These are phyloP conservation scores for Phytophthora lateralis DNA, from an alignment of 352 stramenopile species.

Conservation along the genomic window DNA sequence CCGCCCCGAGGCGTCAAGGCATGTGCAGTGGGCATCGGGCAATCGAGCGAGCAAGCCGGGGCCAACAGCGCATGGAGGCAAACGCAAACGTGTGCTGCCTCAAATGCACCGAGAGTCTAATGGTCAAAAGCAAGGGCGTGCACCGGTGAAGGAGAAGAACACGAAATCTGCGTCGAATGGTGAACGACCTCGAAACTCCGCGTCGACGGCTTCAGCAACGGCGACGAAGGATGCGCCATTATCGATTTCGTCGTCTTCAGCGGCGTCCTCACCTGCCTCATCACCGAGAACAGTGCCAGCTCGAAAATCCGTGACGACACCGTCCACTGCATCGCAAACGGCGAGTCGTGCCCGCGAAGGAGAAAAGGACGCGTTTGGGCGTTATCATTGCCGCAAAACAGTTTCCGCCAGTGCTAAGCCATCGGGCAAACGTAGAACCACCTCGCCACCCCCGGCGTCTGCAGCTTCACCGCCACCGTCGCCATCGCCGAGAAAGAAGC, in stretches of 20 bases:
- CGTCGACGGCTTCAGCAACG: background rate
- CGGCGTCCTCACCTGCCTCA: constrained; percentile 13
- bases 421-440: background rate
- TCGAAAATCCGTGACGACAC: constrained; percentile 6
- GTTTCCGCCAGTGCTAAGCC: constrained; percentile 2
- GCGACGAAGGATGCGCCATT: background rate
- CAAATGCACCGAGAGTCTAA: background rate
- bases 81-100: background rate
- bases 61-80: background rate
- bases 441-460: background rate
- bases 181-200: background rate
- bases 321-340: background rate
- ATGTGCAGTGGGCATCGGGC: background rate
- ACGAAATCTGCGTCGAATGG: constrained; percentile 8
- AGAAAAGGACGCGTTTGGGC: constrained; percentile 14
- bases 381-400: constrained; percentile 24
- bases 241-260: constrained; percentile 13
- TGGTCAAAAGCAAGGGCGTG: constrained; percentile 5
- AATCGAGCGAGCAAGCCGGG: background rate
- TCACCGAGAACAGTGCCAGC: constrained; percentile 13
- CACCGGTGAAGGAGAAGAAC: background rate
- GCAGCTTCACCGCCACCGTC: constrained; percentile 1
- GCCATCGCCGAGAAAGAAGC: constrained; percentile 26
- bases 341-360: constrained; percentile 5
- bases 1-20: background rate